Evolutionary conservation across 495 filamentous ascomycete genomes (phyloP).

Genomic region (Neurospora sp.): DNA sequence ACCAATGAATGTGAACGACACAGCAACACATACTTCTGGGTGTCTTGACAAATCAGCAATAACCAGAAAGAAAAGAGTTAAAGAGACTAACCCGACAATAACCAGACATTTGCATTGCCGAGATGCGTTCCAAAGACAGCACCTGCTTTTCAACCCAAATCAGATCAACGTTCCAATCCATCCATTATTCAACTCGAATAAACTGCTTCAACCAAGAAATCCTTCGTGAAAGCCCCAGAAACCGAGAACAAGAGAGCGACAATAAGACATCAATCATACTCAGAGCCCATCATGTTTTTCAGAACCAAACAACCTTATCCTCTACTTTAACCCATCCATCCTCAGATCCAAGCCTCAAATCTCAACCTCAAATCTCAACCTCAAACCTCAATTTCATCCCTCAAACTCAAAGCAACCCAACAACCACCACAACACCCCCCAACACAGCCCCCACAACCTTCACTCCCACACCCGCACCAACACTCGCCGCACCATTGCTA

Average conservation of each 20-base stretch:
- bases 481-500: constrained; percentile 3
- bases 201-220: too few relatives aligned
- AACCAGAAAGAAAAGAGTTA: too few relatives aligned
- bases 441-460: constrained; percentile 30
- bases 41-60: too few relatives aligned
- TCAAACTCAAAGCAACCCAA: constrained; percentile 26
- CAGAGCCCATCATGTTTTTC: not conserved
- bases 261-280: not conserved
- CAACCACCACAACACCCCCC: constrained; percentile 27
- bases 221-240: not conserved
- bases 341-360: not conserved
- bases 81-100: too few relatives aligned
- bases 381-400: not conserved
- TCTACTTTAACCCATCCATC: not conserved
- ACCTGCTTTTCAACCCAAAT: too few relatives aligned
- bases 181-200: too few relatives aligned
- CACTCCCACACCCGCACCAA: constrained; percentile 15
- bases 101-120: too few relatives aligned
- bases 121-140: too few relatives aligned
- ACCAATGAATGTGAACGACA: too few relatives aligned
- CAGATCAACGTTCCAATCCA: too few relatives aligned
- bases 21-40: too few relatives aligned
- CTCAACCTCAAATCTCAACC: not conserved
- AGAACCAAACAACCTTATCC: not conserved
- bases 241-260: not conserved